phyloP scores from a whole-genome alignment of 2,329 filamentous ascomycete genomes.

The Ceratocystis cacaofunesta region DNA sequence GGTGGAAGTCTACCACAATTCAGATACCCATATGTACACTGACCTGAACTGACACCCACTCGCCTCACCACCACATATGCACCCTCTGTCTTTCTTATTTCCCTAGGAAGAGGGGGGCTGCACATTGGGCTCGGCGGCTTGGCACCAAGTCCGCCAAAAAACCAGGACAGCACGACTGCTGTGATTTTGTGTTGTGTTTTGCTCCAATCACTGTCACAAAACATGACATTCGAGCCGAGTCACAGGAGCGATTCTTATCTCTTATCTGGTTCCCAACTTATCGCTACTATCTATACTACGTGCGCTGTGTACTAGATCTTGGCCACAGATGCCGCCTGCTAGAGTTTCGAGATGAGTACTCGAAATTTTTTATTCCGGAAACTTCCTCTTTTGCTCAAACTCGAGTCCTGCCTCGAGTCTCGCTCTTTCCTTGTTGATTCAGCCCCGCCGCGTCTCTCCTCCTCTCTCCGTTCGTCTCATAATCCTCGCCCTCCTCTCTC shows the following conservation, averaged over 20 bases:
- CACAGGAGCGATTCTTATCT: background rate
- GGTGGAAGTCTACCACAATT: background rate
- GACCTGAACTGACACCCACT: background rate
- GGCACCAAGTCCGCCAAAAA: background rate
- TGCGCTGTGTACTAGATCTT: background rate
- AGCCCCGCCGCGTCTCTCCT: background rate
- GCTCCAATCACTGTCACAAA: background rate
- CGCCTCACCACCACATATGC: background rate
- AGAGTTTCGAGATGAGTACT: background rate
- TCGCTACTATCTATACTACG: background rate
- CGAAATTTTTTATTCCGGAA: background rate
- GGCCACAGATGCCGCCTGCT: background rate
- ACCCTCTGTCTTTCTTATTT: too few species aligned
- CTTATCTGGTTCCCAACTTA: background rate
- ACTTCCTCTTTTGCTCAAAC: background rate
- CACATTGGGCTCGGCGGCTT: background rate
- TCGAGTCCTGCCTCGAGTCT: background rate
- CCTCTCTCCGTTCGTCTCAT: background rate
- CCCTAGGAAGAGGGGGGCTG: too few species aligned
- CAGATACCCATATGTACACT: background rate
- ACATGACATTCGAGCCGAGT: background rate
- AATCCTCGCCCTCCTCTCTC: background rate
- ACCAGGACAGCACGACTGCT: background rate
- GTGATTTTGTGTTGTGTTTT: too few species aligned
- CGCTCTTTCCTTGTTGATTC: background rate